A percentile compares a stretch with the other conserved stretches of the same genome.
Conservation (phyloP, 108 stramenopile species). For the Cyclotella atomus region DNA sequence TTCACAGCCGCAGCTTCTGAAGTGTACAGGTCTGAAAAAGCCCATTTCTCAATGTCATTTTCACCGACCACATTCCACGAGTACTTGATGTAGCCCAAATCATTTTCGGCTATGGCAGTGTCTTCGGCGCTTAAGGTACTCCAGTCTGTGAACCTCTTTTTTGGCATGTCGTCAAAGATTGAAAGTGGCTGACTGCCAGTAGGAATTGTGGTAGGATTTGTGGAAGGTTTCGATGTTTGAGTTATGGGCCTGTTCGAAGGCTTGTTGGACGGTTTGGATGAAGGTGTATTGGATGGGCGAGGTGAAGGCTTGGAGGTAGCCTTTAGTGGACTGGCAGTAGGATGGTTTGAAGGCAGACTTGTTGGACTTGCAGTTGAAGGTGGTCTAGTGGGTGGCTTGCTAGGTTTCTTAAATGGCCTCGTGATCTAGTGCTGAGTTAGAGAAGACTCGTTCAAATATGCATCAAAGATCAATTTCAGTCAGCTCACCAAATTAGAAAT, state of each 20-base stretch:
- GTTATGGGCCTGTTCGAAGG: background rate
- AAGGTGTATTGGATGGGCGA: background rate
- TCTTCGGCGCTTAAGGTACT: background rate
- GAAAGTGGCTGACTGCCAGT: background rate
- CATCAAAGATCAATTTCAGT: too few relatives aligned
- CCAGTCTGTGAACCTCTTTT: slow-evolving; percentile 24
- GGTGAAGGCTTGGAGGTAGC: background rate
- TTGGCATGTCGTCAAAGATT: slow-evolving; percentile 1
- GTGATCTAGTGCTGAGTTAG: too few relatives aligned
- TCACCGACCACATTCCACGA: slow-evolving; percentile 15
- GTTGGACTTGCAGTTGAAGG: background rate
- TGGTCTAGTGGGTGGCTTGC: background rate
- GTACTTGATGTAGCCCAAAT: slow-evolving; percentile 11
- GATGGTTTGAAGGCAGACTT: background rate
- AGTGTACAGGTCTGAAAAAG: slow-evolving; percentile 8
- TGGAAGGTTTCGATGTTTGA: background rate
- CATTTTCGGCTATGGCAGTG: background rate
- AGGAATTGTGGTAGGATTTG: background rate
- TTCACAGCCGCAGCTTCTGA: background rate
- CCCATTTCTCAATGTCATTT: slow-evolving; percentile 15
- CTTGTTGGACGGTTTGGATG: background rate
- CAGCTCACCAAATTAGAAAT: background rate
- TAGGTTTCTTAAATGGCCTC: background rate
- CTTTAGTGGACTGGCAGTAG: background rate
- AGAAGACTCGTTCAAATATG: too few relatives aligned